Percentiles rank a stretch among this genome's conserved stretches.
These are phyloP conservation scores for Colletotrichum chlorophyti DNA, from an alignment of 2,329 filamentous ascomycete species.

Conservation along the genomic window DNA sequence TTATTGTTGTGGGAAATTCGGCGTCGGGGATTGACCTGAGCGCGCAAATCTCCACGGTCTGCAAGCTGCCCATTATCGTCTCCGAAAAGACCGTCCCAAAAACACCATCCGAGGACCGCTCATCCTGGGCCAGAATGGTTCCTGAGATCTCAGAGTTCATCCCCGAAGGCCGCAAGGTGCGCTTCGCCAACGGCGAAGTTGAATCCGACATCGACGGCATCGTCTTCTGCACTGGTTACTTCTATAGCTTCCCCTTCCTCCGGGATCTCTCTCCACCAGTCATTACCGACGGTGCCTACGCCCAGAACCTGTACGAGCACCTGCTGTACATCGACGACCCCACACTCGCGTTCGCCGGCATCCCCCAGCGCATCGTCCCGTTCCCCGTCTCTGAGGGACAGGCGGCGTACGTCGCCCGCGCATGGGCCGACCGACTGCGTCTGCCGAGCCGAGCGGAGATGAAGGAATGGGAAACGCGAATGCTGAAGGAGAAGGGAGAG, in stretches of 20 bases:
- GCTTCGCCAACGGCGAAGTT: constrained; percentile 69
- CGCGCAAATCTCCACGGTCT: constrained; percentile 64
- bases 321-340: constrained; percentile 71
- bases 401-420: constrained; percentile 68
- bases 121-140: constrained; percentile 40
- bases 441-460: constrained; percentile 64
- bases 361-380: constrained; percentile 74
- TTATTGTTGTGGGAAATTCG: constrained; percentile 72
- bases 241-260: constrained; percentile 83
- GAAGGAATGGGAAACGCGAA: constrained; percentile 63
- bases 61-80: constrained; percentile 60
- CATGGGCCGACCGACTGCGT: constrained; percentile 67
- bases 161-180: constrained; percentile 51
- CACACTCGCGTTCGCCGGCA: constrained; percentile 69
- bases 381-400: constrained; percentile 76
- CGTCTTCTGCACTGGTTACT: constrained; percentile 89
- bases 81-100: constrained; percentile 52
- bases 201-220: constrained; percentile 76
- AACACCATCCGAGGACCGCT: constrained; percentile 33
- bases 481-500: constrained; percentile 58
- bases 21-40: constrained; percentile 75
- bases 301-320: constrained; percentile 70
- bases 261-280: constrained; percentile 51
- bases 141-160: constrained; percentile 55
- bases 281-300: constrained; percentile 65